A percentile compares a stretch with the other conserved stretches of the same genome.
Evolutionary conservation across 768 basidiomycete species (phyloP).

Genomic region (Tylopilus vinaceipallidus): DNA sequence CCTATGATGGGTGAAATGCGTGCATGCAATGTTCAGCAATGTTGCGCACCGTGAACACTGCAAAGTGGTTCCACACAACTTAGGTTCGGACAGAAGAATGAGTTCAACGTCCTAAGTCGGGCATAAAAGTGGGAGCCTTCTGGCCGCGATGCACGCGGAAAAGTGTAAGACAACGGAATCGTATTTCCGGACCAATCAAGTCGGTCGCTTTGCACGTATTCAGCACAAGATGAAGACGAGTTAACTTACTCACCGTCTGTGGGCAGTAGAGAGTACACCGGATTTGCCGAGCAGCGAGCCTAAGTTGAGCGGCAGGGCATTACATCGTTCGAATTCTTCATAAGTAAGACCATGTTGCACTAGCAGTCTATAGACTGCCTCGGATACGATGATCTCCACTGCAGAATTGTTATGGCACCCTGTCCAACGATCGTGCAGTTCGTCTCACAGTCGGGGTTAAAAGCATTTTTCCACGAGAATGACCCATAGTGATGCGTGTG

Average conservation of each 20-base stretch:
- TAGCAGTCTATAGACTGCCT: conserved; percentile 46
- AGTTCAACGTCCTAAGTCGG: conserved; percentile 36
- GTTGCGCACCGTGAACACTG: conserved; percentile 43
- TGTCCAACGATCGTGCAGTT: conserved; percentile 10
- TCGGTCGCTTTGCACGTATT: conserved; percentile 30
- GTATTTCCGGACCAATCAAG: conserved; percentile 28
- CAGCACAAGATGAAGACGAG: conserved; percentile 23
- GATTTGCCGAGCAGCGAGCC: conserved; percentile 23
- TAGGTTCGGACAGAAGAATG: conserved; percentile 50
- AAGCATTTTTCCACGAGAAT: conserved; percentile 50
- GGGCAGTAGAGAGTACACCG: conserved; percentile 26
- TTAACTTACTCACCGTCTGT: conserved; percentile 19
- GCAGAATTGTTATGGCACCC: conserved; percentile 12
- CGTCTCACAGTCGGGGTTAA: conserved; percentile 42
- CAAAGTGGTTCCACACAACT: conserved; percentile 54
- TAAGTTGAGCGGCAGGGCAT: conserved; percentile 43
- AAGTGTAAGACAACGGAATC: conserved; percentile 19
- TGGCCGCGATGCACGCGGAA: not conserved
- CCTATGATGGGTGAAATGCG: conserved; percentile 18
- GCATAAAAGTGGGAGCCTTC: conserved; percentile 18
- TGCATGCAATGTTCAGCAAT: not conserved
- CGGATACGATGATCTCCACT: conserved; percentile 52
- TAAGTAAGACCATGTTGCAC: conserved; percentile 36
- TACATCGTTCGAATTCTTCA: conserved; percentile 47
- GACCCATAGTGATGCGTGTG: conserved; percentile 43